Evolutionary conservation across 352 stramenopile genomes (phyloP), one percentile per base, ranked within the genome.

Genomic region (Phytopythium vexans): DNA sequence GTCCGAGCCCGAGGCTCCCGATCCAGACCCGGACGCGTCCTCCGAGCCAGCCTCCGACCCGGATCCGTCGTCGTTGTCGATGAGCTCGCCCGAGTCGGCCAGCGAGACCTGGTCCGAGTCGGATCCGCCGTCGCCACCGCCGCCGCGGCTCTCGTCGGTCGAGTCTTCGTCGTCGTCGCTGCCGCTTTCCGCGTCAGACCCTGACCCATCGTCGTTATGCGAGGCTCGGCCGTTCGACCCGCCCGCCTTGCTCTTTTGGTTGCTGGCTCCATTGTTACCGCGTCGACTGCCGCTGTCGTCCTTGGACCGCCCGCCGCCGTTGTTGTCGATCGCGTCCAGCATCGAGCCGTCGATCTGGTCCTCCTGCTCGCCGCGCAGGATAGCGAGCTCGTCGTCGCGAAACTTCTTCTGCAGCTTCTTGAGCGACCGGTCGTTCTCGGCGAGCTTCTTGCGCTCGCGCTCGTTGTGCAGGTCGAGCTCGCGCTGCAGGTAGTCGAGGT

Each of bases 401-500:
- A 97, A 94, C 57, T 92, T 95, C 58, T 96, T 96, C 66, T 97
- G 92, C 54, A 97, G 77, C 48, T 94, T 93, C 69, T 96, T 97
- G 54, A 96, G 84, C 12, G 82, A 88, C 7, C 88, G 78, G 56
- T 96, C 85, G 60, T 92, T 92, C 60, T 95, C 87, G 0, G 88
- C 84, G 1, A 95, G 64, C 53, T 93, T 88, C 62, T 94, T 94
- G 58, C 93, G 74, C 64, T 96, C 88, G 8, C 82, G 71, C 12
- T 71, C 82, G 48, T 88, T 92, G 69, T 96, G 91, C 38, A 94
- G 57, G 52, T 97, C 82, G 49, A 99, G 70, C 58, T 98, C 91
- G 21, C 87, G 77, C 76, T 98, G 90, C 52, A 99, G 54, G 67
- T 98, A 99, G 74, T 99, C 94, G 21, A 99, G 66, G 66, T 99